Conservation (phyloP, 495 filamentous ascomycete species). For the Articulospora tetracladia region DNA sequence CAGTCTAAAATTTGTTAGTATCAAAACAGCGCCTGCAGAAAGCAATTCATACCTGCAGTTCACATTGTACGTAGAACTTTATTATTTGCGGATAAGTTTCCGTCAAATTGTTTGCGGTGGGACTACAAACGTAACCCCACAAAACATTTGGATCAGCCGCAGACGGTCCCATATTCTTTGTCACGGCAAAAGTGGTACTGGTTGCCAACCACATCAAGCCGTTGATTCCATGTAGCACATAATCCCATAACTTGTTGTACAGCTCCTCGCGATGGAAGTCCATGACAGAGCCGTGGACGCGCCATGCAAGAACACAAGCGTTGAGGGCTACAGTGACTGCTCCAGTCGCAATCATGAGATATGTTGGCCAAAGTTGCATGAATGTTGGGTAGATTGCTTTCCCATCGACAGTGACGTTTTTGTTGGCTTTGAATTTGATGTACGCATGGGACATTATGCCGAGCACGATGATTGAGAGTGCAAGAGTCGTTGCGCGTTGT, state of each 20-base stretch:
- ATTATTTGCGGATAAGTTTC: constrained; percentile 1
- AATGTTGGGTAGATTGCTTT: constrained; percentile 7
- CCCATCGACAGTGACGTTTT: constrained; percentile 4
- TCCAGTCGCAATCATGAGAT: constrained; percentile 1
- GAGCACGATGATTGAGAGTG: constrained; percentile 10
- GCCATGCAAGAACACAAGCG: not conserved
- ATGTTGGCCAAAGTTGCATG: constrained; percentile 11
- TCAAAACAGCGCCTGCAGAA: not conserved
- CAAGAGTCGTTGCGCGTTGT: not conserved
- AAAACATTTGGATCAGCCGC: constrained; percentile 5
- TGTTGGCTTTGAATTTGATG: not conserved
- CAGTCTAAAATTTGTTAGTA: not conserved
- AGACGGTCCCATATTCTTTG: not conserved
- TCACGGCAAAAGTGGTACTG: not conserved
- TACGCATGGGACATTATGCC: constrained; percentile 1
- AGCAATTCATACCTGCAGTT: not conserved
- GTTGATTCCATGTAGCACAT: not conserved
- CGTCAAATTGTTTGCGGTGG: not conserved
- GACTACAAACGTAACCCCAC: constrained; percentile 6
- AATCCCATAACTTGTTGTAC: constrained; percentile 1
- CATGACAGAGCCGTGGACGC: not conserved
- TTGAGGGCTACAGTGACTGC: constrained; percentile 7
- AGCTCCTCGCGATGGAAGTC: not conserved
- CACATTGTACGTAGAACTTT: constrained; percentile 4
- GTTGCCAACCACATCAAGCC: not conserved